Evolutionary conservation across 2,329 filamentous ascomycete genomes (phyloP), one percentile per base, ranked within the genome.

Genomic region (Fusarium sp.): DNA sequence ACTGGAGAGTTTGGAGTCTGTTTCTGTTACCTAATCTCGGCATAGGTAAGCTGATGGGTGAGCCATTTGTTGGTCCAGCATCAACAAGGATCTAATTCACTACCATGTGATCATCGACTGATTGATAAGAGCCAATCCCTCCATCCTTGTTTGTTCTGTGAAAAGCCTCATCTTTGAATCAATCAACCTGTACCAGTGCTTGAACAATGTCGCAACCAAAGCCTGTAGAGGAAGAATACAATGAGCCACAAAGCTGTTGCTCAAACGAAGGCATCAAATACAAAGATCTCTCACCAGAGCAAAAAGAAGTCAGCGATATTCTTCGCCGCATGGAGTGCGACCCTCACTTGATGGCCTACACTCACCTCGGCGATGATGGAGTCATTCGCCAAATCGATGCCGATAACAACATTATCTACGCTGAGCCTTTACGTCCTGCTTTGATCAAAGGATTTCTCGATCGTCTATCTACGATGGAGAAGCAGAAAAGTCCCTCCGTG

Each of bases 241-340:
- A 1, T 1, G 34, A 12, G 18, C 34, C 10, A 2, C 34, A n/a
- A 37, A 7, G 1, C 2, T 37, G 34, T 3, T 37, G 34, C 34
- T 37, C 34, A 12, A 37, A n/a, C 10, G 18, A n/a, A 4, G 37
- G 55, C 4, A 40, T 62, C 10, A 16, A 32, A 3, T 63, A 62
- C 27, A 55, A 62, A 13, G 41, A 63, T 21, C 57, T 63, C 10
- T 37, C 59, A 0, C 27, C 41, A 0, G 47, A 62, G 1, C 41
- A 63, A 25, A 50, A 47, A 21, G 47, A 63, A 47, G 41, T 63
- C 20, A 63, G 41, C 41, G 57, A 55, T 8, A 63, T 62, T 14
- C 21, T 63, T 1, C 27, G 50, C 12, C 16, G 54, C 10, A 55
- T 53, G 41, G 57, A 47, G 7, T 37, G 28, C 21, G 57, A 18